These are phyloP conservation scores for Linum lewisii DNA, from an alignment of 345 rosid genomes.

Conservation along the genomic window DNA sequence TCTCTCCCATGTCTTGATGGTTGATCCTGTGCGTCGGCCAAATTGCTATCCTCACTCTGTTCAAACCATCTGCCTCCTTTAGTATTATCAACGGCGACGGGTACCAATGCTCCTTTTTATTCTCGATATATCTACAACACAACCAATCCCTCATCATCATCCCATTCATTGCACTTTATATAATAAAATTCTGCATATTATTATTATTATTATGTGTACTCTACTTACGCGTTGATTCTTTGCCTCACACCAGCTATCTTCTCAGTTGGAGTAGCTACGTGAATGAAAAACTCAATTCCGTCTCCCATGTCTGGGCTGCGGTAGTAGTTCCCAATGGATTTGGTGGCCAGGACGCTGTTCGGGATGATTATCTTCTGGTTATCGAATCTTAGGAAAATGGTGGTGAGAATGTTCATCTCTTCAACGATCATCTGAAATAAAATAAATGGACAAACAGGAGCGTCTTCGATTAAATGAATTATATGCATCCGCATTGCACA, in stretches of 20 bases:
- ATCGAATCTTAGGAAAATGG: slow-evolving; percentile 71
- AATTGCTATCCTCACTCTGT: background rate
- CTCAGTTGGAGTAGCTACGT: slow-evolving; percentile 58
- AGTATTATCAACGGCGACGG: background rate
- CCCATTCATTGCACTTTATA: no score
- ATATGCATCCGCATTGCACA: no score
- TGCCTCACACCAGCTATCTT: slow-evolving; percentile 51
- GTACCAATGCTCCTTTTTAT: slow-evolving; percentile 1
- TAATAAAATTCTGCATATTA: no score
- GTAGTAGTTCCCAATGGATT: slow-evolving; percentile 63
- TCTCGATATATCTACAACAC: background rate
- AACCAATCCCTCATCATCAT: no score
- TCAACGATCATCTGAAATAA: slow-evolving; percentile 55
- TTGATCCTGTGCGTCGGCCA: slow-evolving; percentile 1
- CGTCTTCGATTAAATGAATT: background rate
- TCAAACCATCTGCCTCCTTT: background rate
- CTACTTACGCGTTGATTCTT: slow-evolving; percentile 46
- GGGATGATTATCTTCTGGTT: slow-evolving; percentile 58
- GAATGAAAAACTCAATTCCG: slow-evolving; percentile 56
- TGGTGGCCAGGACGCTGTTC: slow-evolving; percentile 58
- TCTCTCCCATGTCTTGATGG: slow-evolving; percentile 7
- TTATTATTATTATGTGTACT: slow-evolving; percentile 11
- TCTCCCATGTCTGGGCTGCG: slow-evolving; percentile 96
- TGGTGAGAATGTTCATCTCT: slow-evolving; percentile 90
- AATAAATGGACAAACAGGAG: background rate